Evolutionary conservation across 2,329 filamentous ascomycete genomes (phyloP).

Genomic region (Colletotrichum simmondsii): DNA sequence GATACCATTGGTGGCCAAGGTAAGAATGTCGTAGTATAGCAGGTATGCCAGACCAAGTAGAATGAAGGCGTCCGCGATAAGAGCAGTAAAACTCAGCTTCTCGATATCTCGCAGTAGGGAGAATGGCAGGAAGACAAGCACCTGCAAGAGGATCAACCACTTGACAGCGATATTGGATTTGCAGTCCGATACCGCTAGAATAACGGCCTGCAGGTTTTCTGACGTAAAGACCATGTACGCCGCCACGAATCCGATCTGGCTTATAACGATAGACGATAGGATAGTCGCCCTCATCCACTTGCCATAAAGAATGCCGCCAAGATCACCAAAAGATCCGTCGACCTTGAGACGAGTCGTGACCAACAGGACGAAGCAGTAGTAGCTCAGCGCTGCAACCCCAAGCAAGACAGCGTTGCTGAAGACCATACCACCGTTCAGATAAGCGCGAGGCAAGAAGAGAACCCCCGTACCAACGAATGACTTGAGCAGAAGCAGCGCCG

Average conservation of each 20-base stretch:
- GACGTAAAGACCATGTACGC: constrained; percentile 98
- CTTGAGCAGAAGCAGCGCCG: constrained; percentile 88
- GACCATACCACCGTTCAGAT: constrained; percentile 95
- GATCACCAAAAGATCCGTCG: constrained; percentile 96
- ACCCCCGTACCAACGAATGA: constrained; percentile 98
- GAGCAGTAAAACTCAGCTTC: constrained; percentile 93
- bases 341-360: constrained; percentile 87
- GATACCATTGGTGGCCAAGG: constrained; percentile 79
- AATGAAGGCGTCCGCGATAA: constrained; percentile 95
- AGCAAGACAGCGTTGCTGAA: constrained; percentile 96
- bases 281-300: constrained; percentile 90
- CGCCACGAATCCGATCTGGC: constrained; percentile 93
- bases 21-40: constrained; percentile 94
- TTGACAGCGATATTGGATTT: constrained; percentile 86
- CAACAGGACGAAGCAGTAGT: constrained; percentile 96
- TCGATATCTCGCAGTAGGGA: constrained; percentile 96
- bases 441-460: constrained; percentile 90
- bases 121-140: constrained; percentile 93
- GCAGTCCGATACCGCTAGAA: constrained; percentile 91
- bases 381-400: constrained; percentile 85
- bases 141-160: constrained; percentile 92
- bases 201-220: constrained; percentile 94
- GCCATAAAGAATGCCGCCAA: constrained; percentile 91
- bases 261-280: constrained; percentile 90
- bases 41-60: constrained; percentile 91